These are phyloP conservation scores for Rhododendron ferrugineum DNA, from an alignment of 148 eudicot genomes.

Conservation along the genomic window DNA sequence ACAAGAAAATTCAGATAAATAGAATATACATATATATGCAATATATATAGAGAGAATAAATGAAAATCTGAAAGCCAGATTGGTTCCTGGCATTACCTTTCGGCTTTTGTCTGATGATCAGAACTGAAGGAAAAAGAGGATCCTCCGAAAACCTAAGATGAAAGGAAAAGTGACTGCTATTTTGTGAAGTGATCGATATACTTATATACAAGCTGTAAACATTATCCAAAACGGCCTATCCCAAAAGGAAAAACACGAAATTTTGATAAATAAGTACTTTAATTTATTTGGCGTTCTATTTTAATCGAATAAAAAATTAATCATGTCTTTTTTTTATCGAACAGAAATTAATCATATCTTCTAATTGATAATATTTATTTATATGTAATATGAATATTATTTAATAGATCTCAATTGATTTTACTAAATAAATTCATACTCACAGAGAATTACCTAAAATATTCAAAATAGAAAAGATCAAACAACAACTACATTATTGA, in stretches of 20 bases:
- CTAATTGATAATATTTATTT: no score
- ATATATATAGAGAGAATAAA: background rate
- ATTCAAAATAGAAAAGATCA: no score
- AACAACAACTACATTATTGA: no score
- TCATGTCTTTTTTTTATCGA: no score
- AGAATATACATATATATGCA: background rate
- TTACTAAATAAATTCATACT: no score
- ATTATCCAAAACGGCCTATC: background rate
- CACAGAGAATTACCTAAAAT: no score
- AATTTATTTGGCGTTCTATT: background rate
- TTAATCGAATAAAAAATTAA: background rate
- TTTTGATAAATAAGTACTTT: background rate
- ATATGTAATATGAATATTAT: no score
- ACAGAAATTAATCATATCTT: no score
- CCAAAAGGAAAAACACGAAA: background rate
- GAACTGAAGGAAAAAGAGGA: background rate
- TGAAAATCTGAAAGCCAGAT: background rate
- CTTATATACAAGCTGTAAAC: background rate
- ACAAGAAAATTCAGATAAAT: constrained; percentile 31
- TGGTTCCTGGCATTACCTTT: constrained; percentile 4
- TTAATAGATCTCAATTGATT: no score
- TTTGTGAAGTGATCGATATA: background rate
- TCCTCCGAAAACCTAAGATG: constrained; percentile 6
- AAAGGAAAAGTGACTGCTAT: background rate
- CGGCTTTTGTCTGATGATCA: constrained; percentile 10